Evolutionary conservation across 2,329 filamentous ascomycete genomes (phyloP).

Genomic region (Trichothecium roseum): DNA sequence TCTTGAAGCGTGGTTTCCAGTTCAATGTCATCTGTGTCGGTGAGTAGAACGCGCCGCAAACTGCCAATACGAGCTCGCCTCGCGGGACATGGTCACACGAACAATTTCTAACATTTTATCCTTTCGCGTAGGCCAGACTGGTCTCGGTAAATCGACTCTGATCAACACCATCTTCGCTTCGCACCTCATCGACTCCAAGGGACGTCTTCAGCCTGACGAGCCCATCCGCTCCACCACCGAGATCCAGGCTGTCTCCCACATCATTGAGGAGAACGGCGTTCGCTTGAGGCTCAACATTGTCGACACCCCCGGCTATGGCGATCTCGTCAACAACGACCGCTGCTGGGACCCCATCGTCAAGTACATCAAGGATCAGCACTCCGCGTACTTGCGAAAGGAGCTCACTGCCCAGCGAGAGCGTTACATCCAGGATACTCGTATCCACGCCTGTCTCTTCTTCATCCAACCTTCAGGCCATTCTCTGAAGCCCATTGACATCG

Average conservation of each 20-base stretch:
- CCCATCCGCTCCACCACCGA: constrained; percentile 91
- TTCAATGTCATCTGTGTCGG: constrained; percentile 99
- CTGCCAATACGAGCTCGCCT: background rate
- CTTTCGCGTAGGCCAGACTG: constrained; percentile 70
- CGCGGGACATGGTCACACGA: background rate
- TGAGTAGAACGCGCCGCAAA: constrained; percentile 40
- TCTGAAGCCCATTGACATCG: constrained; percentile 98
- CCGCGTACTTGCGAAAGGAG: constrained; percentile 97
- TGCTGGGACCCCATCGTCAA: constrained; percentile 99
- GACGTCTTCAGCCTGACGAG: constrained; percentile 85
- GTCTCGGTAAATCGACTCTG: constrained; percentile 94
- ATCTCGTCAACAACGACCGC: constrained; percentile 99
- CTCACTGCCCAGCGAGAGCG: constrained; percentile 97
- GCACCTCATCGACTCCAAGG: constrained; percentile 98
- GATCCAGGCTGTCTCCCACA: constrained; percentile 95
- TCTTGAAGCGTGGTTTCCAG: constrained; percentile 98
- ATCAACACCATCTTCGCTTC: constrained; percentile 99
- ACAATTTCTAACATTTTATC: constrained; percentile 7
- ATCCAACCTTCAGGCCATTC: constrained; percentile 98
- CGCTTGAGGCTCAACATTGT: constrained; percentile 97
- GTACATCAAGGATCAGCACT: constrained; percentile 99
- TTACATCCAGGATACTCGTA: constrained; percentile 98
- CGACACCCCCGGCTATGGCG: constrained; percentile 95
- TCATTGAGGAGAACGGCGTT: constrained; percentile 99
- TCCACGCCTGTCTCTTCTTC: constrained; percentile 99